phyloP scores from a whole-genome alignment of 2,329 filamentous ascomycete genomes.

The Monilinia laxa region DNA sequence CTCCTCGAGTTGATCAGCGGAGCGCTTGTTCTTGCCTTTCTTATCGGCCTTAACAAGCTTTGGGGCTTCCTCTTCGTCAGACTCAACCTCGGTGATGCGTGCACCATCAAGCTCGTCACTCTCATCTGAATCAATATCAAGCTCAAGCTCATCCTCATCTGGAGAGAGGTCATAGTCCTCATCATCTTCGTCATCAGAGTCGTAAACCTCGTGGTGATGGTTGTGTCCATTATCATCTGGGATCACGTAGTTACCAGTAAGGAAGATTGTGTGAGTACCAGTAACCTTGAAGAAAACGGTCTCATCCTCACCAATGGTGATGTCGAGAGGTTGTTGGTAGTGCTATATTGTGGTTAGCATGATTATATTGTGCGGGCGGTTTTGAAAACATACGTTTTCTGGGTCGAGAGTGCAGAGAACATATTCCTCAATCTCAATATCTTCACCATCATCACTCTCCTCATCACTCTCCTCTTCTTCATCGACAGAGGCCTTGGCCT shows the following conservation, averaged over 20 bases:
- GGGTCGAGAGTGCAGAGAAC: conserved; percentile 96
- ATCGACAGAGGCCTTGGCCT: conserved; percentile 61
- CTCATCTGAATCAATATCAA: conserved; percentile 57
- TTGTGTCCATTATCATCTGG: conserved; percentile 57
- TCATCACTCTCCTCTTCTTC: conserved; percentile 52
- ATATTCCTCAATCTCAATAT: conserved; percentile 76
- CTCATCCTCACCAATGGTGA: conserved; percentile 86
- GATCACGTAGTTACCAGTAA: conserved; percentile 95
- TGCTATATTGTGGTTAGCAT: conserved; percentile 56
- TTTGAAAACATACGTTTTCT: conserved; percentile 65
- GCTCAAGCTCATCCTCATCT: conserved; percentile 72
- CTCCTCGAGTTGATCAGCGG: conserved; percentile 68
- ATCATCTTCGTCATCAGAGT: conserved; percentile 62
- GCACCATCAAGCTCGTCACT: conserved; percentile 78
- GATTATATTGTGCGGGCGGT: background rate
- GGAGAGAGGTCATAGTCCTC: conserved; percentile 80
- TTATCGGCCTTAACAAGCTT: conserved; percentile 51
- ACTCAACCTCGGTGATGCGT: conserved; percentile 79
- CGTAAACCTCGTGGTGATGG: conserved; percentile 59
- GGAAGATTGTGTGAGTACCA: conserved; percentile 84
- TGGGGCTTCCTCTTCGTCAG: conserved; percentile 72
- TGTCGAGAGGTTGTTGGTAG: conserved; percentile 93
- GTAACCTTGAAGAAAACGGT: conserved; percentile 87
- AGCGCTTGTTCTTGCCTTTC: conserved; percentile 86
- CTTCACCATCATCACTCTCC: conserved; percentile 61